These are phyloP conservation scores for Neurospora sp. DNA, from an alignment of 495 filamentous ascomycete genomes.

Conservation along the genomic window DNA sequence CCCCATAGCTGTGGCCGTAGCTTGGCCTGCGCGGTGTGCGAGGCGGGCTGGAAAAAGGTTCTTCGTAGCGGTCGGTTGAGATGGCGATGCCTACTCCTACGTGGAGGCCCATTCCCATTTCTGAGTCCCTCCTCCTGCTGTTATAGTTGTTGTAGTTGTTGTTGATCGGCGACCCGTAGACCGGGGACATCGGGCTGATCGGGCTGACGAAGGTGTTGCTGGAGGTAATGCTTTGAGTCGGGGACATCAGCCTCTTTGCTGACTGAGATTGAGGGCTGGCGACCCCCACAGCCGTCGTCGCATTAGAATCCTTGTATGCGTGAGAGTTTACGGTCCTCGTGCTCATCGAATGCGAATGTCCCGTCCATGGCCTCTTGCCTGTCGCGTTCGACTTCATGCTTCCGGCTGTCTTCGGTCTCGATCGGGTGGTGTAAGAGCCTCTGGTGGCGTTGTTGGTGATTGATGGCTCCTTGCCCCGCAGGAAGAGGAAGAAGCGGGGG, in stretches of 20 bases:
- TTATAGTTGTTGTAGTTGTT: not conserved
- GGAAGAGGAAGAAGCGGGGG: conserved; percentile 17
- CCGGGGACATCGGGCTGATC: not conserved
- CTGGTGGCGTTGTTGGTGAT: not conserved
- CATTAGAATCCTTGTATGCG: not conserved
- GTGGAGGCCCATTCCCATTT: not conserved
- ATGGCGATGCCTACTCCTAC: not conserved
- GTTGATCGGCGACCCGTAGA: not conserved
- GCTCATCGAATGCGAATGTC: not conserved
- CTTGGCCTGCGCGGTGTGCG: not conserved
- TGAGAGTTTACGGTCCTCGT: not conserved
- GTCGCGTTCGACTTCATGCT: not conserved
- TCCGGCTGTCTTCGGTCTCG: not conserved
- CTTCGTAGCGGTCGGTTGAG: not conserved
- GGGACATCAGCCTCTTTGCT: not conserved
- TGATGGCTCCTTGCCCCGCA: conserved; percentile 4
- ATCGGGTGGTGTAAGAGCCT: not conserved
- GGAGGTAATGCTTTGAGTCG: not conserved
- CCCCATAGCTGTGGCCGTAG: not conserved
- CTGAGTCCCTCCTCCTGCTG: not conserved
- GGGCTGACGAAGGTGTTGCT: not conserved
- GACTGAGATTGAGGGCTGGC: not conserved
- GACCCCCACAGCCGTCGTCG: not conserved
- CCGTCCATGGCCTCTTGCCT: not conserved
- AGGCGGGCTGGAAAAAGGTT: not conserved